Evolutionary conservation across 1,284 basidiomycete species (phyloP).

Genomic region (Tilletia caries): DNA sequence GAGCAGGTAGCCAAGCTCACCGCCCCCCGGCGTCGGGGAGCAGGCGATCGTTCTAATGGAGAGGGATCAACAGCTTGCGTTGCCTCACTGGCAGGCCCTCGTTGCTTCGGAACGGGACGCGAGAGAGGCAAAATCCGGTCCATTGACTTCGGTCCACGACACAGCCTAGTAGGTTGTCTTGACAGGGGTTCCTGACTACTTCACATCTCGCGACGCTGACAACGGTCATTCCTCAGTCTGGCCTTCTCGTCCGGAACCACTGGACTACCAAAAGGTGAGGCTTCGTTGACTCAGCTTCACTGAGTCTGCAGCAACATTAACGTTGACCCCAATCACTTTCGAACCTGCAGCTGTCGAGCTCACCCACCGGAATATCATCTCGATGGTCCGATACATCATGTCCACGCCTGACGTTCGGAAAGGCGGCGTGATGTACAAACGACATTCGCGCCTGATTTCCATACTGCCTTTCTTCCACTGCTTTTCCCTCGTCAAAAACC

Average conservation of each 20-base stretch:
- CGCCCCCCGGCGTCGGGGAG: neutral
- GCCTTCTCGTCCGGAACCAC: constrained; percentile 5
- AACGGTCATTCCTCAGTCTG: neutral
- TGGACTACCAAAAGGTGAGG: neutral
- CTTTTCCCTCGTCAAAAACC: constrained; percentile 7
- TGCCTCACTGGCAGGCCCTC: neutral
- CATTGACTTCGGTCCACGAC: neutral
- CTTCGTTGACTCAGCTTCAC: neutral
- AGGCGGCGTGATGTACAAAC: neutral
- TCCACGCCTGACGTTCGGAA: neutral
- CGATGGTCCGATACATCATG: neutral
- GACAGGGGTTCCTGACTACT: neutral
- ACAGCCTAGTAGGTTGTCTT: neutral
- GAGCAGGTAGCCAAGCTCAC: neutral
- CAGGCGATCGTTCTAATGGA: neutral
- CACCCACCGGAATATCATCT: neutral
- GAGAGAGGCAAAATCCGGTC: neutral
- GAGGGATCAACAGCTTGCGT: no score
- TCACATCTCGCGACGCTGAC: neutral
- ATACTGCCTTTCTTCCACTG: constrained; percentile 5
- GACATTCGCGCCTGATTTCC: neutral
- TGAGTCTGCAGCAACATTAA: neutral
- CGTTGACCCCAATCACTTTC: neutral
- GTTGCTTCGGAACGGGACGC: neutral
- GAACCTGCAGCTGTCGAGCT: neutral